Conservation (phyloP, 2,329 filamentous ascomycete genomes). For the Alternaria dauci region DNA sequence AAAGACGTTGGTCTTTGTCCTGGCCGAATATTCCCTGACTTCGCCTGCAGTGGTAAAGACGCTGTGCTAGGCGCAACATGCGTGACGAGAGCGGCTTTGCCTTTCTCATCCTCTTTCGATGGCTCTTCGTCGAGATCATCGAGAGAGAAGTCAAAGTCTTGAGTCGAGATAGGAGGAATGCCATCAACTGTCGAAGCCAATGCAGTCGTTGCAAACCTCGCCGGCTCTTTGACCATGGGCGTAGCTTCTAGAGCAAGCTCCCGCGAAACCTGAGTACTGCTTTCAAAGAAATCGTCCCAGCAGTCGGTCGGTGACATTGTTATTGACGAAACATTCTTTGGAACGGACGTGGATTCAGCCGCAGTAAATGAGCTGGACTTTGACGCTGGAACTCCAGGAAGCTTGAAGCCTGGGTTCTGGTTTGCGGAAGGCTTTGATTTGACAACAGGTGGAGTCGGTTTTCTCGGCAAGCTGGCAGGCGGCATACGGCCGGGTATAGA, state of each 20-base stretch:
- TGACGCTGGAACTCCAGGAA: conserved; percentile 38
- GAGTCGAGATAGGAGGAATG: conserved; percentile 47
- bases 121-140: conserved; percentile 51
- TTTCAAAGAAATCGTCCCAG: conserved; percentile 56
- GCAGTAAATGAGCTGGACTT: conserved; percentile 13
- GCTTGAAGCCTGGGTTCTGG: conserved; percentile 34
- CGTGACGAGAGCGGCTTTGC: neutral
- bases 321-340: neutral
- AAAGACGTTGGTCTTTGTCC: neutral
- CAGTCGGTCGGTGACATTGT: conserved; percentile 22
- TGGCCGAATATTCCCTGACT: neutral
- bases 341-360: neutral
- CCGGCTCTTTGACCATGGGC: too few species aligned
- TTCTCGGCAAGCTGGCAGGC: conserved; percentile 16
- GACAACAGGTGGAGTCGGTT: neutral
- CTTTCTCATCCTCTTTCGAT: neutral
- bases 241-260: conserved; percentile 45
- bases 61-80: neutral
- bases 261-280: conserved; percentile 56
- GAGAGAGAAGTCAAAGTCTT: conserved; percentile 52
- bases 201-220: neutral
- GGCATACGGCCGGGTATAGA: conserved; percentile 21
- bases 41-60: neutral
- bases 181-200: conserved; percentile 3
- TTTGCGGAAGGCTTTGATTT: conserved; percentile 15